Percentiles rank a stretch among this genome's conserved stretches.
Evolutionary conservation across 257 asterid genomes (phyloP).

Genomic region (Solanum medicagineum): DNA sequence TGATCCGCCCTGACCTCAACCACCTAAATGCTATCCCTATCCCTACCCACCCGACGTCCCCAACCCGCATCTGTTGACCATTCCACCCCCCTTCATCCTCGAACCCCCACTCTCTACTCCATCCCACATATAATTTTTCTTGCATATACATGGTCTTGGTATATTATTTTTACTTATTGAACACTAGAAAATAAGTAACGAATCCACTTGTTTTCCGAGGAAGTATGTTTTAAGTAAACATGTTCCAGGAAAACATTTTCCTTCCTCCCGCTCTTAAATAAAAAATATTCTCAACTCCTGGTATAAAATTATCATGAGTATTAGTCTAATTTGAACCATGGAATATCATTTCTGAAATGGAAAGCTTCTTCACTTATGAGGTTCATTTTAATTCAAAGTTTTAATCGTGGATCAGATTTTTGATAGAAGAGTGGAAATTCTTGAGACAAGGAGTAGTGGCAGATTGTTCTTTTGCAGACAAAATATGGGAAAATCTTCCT

Average conservation of each 20-base stretch:
- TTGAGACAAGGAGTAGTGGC: slow-evolving; percentile 27
- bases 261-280: background rate
- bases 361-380: background rate
- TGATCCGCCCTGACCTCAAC: no score
- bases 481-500: slow-evolving; percentile 52
- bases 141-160: background rate
- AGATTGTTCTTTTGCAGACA: slow-evolving; percentile 34
- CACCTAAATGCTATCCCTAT: no score
- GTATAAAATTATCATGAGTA: background rate
- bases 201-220: background rate
- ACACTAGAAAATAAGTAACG: background rate
- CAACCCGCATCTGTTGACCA: background rate
- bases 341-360: background rate
- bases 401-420: slow-evolving; percentile 42
- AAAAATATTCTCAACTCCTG: background rate
- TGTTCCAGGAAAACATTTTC: no score
- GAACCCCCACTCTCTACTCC: background rate
- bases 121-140: background rate
- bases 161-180: no score
- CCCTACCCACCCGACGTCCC: background rate
- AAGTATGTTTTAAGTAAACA: no score
- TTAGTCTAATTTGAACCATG: background rate
- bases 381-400: background rate
- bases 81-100: background rate
- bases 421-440: slow-evolving; percentile 67